These are phyloP conservation scores for Saturnispora gosingensis DNA, from an alignment of 805 yeast species.

Conservation along the genomic window DNA sequence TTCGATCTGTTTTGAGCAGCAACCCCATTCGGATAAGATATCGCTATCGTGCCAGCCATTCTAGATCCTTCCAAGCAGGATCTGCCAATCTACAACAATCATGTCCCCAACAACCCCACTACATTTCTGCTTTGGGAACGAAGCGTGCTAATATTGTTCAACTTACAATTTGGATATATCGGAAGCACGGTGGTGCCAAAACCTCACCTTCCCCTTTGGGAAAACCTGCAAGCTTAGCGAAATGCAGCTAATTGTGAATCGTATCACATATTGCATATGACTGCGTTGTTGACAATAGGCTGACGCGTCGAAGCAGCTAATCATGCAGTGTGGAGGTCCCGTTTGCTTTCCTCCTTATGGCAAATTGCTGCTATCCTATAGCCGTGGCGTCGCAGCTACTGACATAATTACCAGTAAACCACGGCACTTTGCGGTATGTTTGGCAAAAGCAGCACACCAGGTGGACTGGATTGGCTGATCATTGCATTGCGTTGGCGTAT, in stretches of 20 bases:
- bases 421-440: too few relatives aligned
- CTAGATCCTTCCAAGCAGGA: too few relatives aligned
- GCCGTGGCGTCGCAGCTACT: not conserved
- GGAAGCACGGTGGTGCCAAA: not conserved
- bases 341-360: not conserved
- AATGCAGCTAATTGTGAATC: not conserved
- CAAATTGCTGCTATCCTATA: not conserved
- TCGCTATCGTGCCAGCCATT: too few relatives aligned
- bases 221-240: not conserved
- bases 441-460: too few relatives aligned
- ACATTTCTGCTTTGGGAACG: too few relatives aligned
- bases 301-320: not conserved
- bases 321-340: not conserved
- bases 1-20: too few relatives aligned
- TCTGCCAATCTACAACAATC: too few relatives aligned
- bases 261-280: not conserved
- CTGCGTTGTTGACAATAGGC: not conserved
- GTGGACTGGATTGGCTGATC: not conserved
- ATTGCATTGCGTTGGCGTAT: not conserved
- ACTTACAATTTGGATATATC: not conserved
- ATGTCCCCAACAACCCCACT: too few relatives aligned
- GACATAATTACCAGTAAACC: not conserved
- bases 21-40: too few relatives aligned
- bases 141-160: too few relatives aligned
- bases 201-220: not conserved